These are phyloP conservation scores for Zanthoxylum bungeanum DNA, from an alignment of 345 rosid species.

Conservation along the genomic window DNA sequence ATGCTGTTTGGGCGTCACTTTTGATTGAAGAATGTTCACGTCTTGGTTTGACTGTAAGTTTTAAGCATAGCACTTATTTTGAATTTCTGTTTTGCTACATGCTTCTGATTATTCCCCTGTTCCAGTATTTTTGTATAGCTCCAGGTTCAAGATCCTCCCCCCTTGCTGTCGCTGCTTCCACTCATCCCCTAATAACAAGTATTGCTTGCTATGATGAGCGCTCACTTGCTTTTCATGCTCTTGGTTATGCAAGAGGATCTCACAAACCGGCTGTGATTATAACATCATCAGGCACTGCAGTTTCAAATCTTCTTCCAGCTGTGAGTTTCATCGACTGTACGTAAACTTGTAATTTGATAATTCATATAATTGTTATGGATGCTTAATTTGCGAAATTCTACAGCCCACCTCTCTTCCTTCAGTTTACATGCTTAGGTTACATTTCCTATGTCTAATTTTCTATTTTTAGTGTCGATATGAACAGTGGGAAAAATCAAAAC, in stretches of 20 bases:
- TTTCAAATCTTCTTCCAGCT: conserved; percentile 97
- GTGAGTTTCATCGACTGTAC: conserved; percentile 47
- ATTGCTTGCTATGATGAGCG: conserved; percentile 91
- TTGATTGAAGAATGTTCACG: conserved; percentile 89
- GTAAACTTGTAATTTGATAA: background rate
- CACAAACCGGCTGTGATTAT: conserved; percentile 75
- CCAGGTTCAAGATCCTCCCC: conserved; percentile 98
- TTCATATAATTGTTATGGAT: background rate
- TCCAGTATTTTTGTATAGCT: conserved; percentile 92
- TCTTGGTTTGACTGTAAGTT: conserved; percentile 83
- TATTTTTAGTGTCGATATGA: background rate
- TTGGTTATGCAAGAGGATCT: conserved; percentile 90
- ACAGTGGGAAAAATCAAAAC: background rate
- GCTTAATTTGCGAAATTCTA: background rate
- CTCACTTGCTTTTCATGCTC: conserved; percentile 90
- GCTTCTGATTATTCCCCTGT: conserved; percentile 35
- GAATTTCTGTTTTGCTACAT: conserved; percentile 16
- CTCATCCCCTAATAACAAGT: conserved; percentile 71
- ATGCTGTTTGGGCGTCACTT: conserved; percentile 85
- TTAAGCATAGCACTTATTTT: conserved; percentile 14
- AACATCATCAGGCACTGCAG: conserved; percentile 97
- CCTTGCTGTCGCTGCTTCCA: conserved; percentile 88
- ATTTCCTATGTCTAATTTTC: background rate
- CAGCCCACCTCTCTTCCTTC: background rate
- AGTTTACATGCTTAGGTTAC: background rate